A percentile compares a stretch with the other conserved stretches of the same genome.
Conservation (phyloP, 2,329 filamentous ascomycete genomes). For the Scedosporium apiospermum region DNA sequence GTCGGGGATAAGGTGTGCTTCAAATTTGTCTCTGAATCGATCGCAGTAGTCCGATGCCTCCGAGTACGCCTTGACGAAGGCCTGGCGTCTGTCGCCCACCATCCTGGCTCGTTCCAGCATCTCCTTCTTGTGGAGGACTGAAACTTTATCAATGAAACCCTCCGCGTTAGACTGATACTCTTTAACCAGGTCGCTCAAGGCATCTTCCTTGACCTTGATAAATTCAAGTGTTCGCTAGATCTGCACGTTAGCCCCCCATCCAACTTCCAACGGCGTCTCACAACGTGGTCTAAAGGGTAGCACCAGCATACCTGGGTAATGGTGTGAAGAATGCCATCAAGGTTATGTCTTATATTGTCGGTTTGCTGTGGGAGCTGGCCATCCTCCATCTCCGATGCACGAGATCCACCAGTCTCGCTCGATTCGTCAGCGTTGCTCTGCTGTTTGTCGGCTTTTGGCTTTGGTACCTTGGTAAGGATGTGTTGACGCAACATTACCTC, state of each 20-base stretch:
- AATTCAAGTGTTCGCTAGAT: not conserved
- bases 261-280: not conserved
- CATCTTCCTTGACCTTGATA: conserved; percentile 4
- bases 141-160: conserved; percentile 1
- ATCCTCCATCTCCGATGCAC: not conserved
- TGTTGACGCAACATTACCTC: not conserved
- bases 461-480: not conserved
- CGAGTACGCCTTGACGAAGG: not conserved
- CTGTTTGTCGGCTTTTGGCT: not conserved
- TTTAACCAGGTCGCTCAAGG: not conserved
- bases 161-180: not conserved
- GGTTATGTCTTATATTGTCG: not conserved
- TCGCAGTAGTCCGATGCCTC: not conserved
- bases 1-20: not conserved
- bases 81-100: not conserved
- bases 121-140: not conserved
- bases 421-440: too few species aligned
- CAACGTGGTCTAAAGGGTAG: not conserved
- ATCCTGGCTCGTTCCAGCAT: not conserved
- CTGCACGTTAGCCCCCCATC: not conserved
- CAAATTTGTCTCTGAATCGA: not conserved
- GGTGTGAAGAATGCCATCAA: not conserved
- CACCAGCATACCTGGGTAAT: not conserved
- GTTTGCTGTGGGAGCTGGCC: not conserved
- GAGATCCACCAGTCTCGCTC: too few species aligned